Conservation (phyloP, 164 flowering plant genomes). For the Liriodendron chinense region DNA sequence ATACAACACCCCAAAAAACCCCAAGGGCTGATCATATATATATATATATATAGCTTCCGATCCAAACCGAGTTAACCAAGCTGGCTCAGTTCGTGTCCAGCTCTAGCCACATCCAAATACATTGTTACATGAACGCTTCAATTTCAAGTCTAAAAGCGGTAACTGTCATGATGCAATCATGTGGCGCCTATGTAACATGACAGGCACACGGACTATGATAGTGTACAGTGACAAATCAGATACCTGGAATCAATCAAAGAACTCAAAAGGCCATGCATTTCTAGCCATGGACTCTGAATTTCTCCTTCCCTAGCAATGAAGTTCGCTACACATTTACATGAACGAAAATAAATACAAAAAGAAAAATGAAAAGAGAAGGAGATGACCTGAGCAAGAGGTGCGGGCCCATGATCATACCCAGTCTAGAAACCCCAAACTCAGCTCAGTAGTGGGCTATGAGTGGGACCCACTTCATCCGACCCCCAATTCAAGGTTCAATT, state of each 20-base stretch:
- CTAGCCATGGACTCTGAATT: neutral
- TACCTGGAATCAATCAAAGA: neutral
- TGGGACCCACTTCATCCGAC: neutral
- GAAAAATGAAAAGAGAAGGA: neutral
- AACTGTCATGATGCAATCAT: too few relatives aligned
- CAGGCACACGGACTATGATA: neutral
- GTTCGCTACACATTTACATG: neutral
- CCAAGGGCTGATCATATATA: too few relatives aligned
- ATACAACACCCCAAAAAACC: too few relatives aligned
- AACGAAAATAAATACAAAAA: conserved; percentile 1
- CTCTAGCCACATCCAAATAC: too few relatives aligned
- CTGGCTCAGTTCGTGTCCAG: too few relatives aligned
- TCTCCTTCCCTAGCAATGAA: neutral
- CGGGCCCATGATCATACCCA: neutral
- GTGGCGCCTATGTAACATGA: too few relatives aligned
- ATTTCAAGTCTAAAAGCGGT: too few relatives aligned
- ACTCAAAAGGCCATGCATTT: neutral
- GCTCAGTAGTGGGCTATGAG: neutral
- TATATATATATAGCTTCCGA: too few relatives aligned
- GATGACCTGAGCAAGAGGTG: neutral
- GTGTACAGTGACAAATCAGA: neutral
- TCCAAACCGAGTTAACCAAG: too few relatives aligned
- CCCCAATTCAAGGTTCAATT: conserved; percentile 16
- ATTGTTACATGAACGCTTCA: too few relatives aligned
- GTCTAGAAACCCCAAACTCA: neutral